A percentile compares a stretch with the other conserved stretches of the same genome.
phyloP scores from a whole-genome alignment of 352 stramenopile species.

The Phytopythium kandeliae region DNA sequence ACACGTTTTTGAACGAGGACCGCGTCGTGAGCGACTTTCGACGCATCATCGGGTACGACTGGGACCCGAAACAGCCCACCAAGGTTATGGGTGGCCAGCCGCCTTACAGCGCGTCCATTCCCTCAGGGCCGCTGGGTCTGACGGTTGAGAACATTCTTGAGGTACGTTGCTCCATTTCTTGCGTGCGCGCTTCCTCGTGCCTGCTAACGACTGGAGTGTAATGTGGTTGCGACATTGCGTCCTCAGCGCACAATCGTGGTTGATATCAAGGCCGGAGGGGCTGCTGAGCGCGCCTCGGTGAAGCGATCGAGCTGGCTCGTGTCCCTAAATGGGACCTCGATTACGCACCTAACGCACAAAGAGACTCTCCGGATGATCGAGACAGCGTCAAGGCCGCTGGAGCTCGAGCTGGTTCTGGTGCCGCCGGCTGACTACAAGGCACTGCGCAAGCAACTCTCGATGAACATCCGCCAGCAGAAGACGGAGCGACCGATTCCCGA shows the following conservation, averaged over 20 bases:
- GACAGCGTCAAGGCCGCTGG: constrained; percentile 56
- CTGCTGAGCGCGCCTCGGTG: constrained; percentile 68
- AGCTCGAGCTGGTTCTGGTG: constrained; percentile 68
- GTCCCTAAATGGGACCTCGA: constrained; percentile 60
- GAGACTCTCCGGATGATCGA: constrained; percentile 84
- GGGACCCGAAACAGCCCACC: constrained; percentile 40
- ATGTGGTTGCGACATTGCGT: constrained; percentile 5
- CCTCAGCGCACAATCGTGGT: constrained; percentile 76
- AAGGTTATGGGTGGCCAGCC: constrained; percentile 41
- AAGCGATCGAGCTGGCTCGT: constrained; percentile 84
- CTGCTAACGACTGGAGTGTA: background rate
- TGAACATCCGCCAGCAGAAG: constrained; percentile 84
- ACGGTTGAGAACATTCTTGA: constrained; percentile 89
- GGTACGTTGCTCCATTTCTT: constrained; percentile 15
- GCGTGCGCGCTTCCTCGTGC: background rate
- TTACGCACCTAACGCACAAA: constrained; percentile 82
- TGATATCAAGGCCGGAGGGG: constrained; percentile 78
- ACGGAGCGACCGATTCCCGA: constrained; percentile 76
- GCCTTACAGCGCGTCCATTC: constrained; percentile 67
- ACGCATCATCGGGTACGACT: constrained; percentile 62
- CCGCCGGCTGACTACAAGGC: constrained; percentile 68
- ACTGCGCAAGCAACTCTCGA: constrained; percentile 67
- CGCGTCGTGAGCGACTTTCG: constrained; percentile 78
- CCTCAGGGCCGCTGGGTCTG: constrained; percentile 71
- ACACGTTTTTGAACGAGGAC: constrained; percentile 78